Conservation (phyloP, 2,329 filamentous ascomycete species). For the Aspergillus tanneri region DNA sequence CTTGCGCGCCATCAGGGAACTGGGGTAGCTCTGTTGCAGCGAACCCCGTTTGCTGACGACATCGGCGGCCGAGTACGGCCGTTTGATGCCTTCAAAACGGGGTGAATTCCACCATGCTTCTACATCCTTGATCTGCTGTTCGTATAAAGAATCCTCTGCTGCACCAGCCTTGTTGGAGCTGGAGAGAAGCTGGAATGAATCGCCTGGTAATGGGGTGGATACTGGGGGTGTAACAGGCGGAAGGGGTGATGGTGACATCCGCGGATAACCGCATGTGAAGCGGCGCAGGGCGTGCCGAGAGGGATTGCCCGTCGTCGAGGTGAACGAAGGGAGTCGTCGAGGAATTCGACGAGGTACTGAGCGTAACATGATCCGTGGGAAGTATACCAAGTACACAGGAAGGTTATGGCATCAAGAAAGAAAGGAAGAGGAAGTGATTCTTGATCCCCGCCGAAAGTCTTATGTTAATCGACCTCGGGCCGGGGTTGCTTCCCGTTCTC, state of each 20-base stretch:
- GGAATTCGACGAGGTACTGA: slow-evolving; percentile 37
- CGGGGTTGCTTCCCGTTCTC: not conserved
- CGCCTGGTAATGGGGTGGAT: slow-evolving; percentile 62
- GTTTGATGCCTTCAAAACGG: slow-evolving; percentile 83
- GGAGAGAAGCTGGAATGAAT: slow-evolving; percentile 82
- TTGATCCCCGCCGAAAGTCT: not conserved
- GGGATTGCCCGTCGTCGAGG: slow-evolving; percentile 21
- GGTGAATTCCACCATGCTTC: slow-evolving; percentile 87
- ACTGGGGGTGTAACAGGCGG: slow-evolving; percentile 60
- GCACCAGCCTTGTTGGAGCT: slow-evolving; percentile 73
- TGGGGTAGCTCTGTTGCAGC: slow-evolving; percentile 82
- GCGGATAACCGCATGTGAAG: slow-evolving; percentile 40
- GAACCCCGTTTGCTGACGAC: slow-evolving; percentile 91
- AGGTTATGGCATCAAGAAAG: not conserved
- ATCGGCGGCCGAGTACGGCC: slow-evolving; percentile 86
- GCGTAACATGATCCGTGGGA: slow-evolving; percentile 34
- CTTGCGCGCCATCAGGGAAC: slow-evolving; percentile 92
- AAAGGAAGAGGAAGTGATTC: not conserved
- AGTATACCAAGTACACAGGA: not conserved
- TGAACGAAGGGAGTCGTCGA: slow-evolving; percentile 28
- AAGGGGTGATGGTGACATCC: slow-evolving; percentile 55
- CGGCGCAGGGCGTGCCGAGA: slow-evolving; percentile 31
- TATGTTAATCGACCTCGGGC: slow-evolving; percentile 6
- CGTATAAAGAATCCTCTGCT: slow-evolving; percentile 81
- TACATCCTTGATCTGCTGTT: slow-evolving; percentile 79